phyloP scores from a whole-genome alignment of 2,329 filamentous ascomycete species.

The Endothia cerciana region DNA sequence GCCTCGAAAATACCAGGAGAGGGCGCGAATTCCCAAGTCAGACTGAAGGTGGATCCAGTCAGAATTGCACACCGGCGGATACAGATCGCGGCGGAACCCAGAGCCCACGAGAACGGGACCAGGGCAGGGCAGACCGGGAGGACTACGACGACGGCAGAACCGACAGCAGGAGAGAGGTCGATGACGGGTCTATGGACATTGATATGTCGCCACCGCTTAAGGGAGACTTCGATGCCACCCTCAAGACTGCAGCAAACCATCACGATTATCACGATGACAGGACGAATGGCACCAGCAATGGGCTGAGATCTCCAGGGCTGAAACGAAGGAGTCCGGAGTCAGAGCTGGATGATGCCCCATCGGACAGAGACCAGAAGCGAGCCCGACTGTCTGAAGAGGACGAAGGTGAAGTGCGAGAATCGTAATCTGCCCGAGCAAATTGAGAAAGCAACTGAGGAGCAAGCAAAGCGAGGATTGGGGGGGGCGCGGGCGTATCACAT shows the following conservation, averaged over 20 bases:
- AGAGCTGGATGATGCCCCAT: constrained; percentile 29
- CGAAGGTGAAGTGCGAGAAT: constrained; percentile 33
- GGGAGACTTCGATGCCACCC: constrained; percentile 39
- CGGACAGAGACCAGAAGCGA: constrained; percentile 33
- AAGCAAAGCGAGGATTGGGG: neutral
- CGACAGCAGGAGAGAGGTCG: constrained; percentile 26
- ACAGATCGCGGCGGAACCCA: constrained; percentile 52
- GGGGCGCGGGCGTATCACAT: neutral
- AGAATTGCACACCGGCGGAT: constrained; percentile 52
- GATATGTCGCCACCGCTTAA: constrained; percentile 25
- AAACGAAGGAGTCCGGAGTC: constrained; percentile 38
- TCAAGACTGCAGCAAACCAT: constrained; percentile 40
- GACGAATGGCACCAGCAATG: constrained; percentile 30
- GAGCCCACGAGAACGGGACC: constrained; percentile 48
- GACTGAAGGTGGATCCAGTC: constrained; percentile 50
- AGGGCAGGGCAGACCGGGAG: constrained; percentile 39
- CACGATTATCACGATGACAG: constrained; percentile 33
- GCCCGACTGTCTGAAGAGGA: constrained; percentile 34
- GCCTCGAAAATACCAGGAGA: constrained; percentile 58
- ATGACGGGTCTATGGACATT: constrained; percentile 18
- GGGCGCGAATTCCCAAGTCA: constrained; percentile 47
- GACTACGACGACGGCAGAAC: constrained; percentile 42
- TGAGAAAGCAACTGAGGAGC: neutral
- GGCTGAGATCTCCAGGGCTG: constrained; percentile 34
- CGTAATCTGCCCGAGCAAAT: neutral